Evolutionary conservation across 2,329 filamentous ascomycete species (phyloP), one percentile per base, ranked within the genome.

Genomic region (Anthostomella pinea): DNA sequence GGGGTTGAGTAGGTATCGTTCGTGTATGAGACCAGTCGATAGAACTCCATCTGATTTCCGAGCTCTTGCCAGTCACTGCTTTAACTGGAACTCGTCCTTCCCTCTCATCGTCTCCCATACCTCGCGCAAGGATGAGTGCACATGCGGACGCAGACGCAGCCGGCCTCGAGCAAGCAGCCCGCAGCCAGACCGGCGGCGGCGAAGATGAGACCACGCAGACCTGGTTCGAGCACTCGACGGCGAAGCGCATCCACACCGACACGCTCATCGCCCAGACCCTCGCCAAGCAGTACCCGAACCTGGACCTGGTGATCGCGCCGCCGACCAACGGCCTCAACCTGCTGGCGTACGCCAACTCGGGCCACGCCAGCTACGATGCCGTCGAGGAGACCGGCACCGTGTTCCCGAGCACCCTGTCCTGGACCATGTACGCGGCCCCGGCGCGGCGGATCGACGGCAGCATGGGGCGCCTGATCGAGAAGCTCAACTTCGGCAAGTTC

Each of bases 151-250:
- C 11, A 19, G 21, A 6, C 17, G 15, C 21, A 2, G 28, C 10
- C 17, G 18, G 33, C 16, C 8, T 18, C 23, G 16, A 13, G 25
- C 17, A 13, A 8, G 11, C 3, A 14, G n/a, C 11, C 24, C 24
- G 25, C 15, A 27, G n/a, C 25, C 4, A 26, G n/a, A 23, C 15
- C 13, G 25, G 5, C 18, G 33, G 20, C 21, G 26, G 15, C 23
- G 40, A 34, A 30, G 43, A 51, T 22, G 21, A 20, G 16, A 47
- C 52, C 3, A 57, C 56, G 9, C 38, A 47, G 17, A 32, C 48
- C 5, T 69, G 59, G 51, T 68, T 69, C 45, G 43, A 60, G 6
- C 68, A 75, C 52, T 63, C 64, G 3, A 55, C 54, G 13, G 69
- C 52, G 15, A 53, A 56, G 29, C 63, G 67, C 29, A 45, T 66